Evolutionary conservation across 768 basidiomycete genomes (phyloP), one percentile per base, ranked within the genome.

Genomic region (Pisolithus microcarpus): DNA sequence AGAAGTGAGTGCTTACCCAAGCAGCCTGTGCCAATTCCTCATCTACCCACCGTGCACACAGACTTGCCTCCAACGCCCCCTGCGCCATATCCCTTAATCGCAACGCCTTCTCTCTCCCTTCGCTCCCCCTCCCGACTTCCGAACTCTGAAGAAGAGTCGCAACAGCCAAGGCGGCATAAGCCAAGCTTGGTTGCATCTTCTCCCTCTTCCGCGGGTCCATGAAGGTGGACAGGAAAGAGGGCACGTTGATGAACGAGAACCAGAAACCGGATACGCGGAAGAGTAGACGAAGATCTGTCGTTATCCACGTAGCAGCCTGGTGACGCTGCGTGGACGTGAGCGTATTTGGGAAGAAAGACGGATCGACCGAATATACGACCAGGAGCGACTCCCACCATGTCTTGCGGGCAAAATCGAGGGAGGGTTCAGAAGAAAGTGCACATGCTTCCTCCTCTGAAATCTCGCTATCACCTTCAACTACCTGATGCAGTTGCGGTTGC

Each of bases 371-470:
- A 62, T 87, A 87, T 26, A 83, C 60, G 38, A 70, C 68, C 34
- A 87, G 65, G 16, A 89, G 72, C 4, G 77, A 79, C 60, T 88
- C 88, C 82, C 84, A 90, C 87, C 87, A 88, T 21, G 79, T 81
- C 69, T 84, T 81, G 46, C 85, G 83, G 16, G 74, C 71, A 64
- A 85, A 87, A 44, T 76, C 73, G 36, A 85, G 67, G 8, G 84
- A 84, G 7, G 87, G 87, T 54, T 81, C 78, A 43, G 69, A 61
- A 6, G 59, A 62, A n/a, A 82, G 77, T 28, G 30, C 51, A 6
- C 8, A 18, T 43, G 56, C 46, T 24, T 48, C 48, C 24, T 62
- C 51, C 30, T 30, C 30, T 8, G 52, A 52, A 34, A n/a, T 46
- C 30, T 60, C 56, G 37, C 51, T 46, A 18, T 56, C 52, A 9